Conservation (phyloP, 345 rosid species). For the Tarenaya hassleriana region DNA sequence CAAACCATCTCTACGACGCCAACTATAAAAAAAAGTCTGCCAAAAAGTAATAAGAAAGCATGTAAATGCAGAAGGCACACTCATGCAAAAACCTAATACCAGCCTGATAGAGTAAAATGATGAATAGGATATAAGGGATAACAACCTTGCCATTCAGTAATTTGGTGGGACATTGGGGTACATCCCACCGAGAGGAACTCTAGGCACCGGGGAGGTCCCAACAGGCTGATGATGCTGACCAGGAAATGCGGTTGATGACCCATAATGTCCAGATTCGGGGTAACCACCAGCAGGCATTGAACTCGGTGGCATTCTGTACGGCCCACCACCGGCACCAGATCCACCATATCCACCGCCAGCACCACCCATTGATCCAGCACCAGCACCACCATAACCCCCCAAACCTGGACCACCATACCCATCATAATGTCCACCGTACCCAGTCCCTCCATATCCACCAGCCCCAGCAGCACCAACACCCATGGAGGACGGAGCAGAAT, state of each 20-base stretch:
- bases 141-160: conserved; percentile 53
- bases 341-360: conserved; percentile 35
- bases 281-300: conserved; percentile 65
- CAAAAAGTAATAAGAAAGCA: conserved; percentile 9
- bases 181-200: conserved; percentile 69
- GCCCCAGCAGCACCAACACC: conserved; percentile 29
- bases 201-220: conserved; percentile 61
- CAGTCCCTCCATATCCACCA: conserved; percentile 43
- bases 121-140: neutral
- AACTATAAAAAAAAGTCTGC: neutral
- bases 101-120: conserved; percentile 6
- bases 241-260: conserved; percentile 50
- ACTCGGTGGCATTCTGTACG: conserved; percentile 53
- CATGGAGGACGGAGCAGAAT: conserved; percentile 40
- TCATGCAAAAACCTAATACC: neutral
- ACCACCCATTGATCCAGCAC: conserved; percentile 26
- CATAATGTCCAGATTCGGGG: conserved; percentile 54
- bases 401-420: conserved; percentile 68
- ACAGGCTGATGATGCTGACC: conserved; percentile 57
- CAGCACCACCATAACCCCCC: conserved; percentile 37
- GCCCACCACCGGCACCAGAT: conserved; percentile 42
- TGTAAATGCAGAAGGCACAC: conserved; percentile 11
- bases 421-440: conserved; percentile 41
- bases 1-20: neutral
- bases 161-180: conserved; percentile 66